Base-by-base conservation (phyloP, 768 basidiomycete genomes). In the Nevesoporus exiguus region DNA sequence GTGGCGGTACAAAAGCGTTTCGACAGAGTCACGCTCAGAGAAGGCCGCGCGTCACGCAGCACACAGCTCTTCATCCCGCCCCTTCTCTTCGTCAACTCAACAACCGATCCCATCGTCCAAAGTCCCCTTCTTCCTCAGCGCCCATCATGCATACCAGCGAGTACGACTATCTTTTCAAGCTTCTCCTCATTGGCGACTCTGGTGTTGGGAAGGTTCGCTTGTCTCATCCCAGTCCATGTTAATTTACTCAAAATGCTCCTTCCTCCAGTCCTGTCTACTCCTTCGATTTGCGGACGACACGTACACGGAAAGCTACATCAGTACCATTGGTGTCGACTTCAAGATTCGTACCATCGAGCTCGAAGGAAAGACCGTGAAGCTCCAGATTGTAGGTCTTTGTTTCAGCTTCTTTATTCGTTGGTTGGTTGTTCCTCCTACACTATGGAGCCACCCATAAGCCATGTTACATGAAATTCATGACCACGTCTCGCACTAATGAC, bases 281-380 rank as follows among this genome's bases (percentile, higher is more conserved):
- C 80, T 93, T 61, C 92, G 92, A 70, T 93, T 93, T 66, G 90
- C 90, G 57, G 96, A 98, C 74, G 96, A 98, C 73, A 90, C 93
- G 47, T 98, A 95, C 79, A 97, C 96, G 49, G 93, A 96, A 71
- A 93, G 90, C 63, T 98, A 96, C 74, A 95, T 98, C 70, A 90
- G 88, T 55, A 98, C 96, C 36, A 98, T 98, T 73, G 97, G 97
- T 61, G 93, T 98, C 54, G 94, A 97, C 78, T 97, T 97, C 78
- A 96, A 95, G 87, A 98, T 98, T 76, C 84, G 96, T 56, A 98
- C 96, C 33, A 98, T 98, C 74, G 96, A 98, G 72, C 80, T 98
- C 51, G 96, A 98, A 67, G 96, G 96, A 55, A 97, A 97, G 86
- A 92, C 91, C 1, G 92, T 98, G 72, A 98, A 98, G 74, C 82